Base-by-base conservation (phyloP, 2,329 filamentous ascomycete species). In the Beauveria pseudobassiana region DNA sequence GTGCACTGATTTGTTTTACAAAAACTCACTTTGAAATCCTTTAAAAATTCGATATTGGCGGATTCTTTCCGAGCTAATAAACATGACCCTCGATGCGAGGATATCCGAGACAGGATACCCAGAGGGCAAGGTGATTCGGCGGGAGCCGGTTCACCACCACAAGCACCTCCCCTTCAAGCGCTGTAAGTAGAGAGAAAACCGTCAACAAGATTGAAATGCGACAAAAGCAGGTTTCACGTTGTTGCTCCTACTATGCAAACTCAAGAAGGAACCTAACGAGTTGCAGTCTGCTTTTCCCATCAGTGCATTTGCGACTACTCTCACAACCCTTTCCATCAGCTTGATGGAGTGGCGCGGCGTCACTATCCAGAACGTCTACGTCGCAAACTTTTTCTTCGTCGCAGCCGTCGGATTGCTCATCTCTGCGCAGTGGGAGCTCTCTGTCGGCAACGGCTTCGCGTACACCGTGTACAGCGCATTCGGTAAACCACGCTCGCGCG, bases 381-480 rank as follows among this genome's bases (percentile, higher is more conserved):
- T 84, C 42, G 81, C 75, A 4, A 81, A 83, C 63, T 81, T 83
- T 71, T 83, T 82, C 71, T 82, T 82, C 63, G 65, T 72, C 20
- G 71, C 73, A 9, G 80, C 77, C 0, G 75, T 84, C 56, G 81
- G 80, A 0, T 74, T 85, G 63, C 72, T 84, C 0, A 71, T 85
- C 1, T 79, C 80, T 0, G 82, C 82, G 5, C 80, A 84, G 65
- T 84, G 81, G 81, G 80, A 83, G 66, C 68, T 84, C 0, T 76
- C 78, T 0, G 70, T 77, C 12, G 81, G 81, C 0, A 83, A 84
- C 58, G 78, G 76, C 0, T 82, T 82, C 61, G 75, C 75, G 0
- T 84, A 84, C 61, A 83, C 80, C 0, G 78, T 82, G 0, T 76
- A 83, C 42, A 79, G 77, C 63, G 81, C 80, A 7, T 84, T 84